A percentile compares a stretch with the other conserved stretches of the same genome.
Evolutionary conservation across 176 grass and related monocot genomes (phyloP).

Genomic region (Zizania latifolia): DNA sequence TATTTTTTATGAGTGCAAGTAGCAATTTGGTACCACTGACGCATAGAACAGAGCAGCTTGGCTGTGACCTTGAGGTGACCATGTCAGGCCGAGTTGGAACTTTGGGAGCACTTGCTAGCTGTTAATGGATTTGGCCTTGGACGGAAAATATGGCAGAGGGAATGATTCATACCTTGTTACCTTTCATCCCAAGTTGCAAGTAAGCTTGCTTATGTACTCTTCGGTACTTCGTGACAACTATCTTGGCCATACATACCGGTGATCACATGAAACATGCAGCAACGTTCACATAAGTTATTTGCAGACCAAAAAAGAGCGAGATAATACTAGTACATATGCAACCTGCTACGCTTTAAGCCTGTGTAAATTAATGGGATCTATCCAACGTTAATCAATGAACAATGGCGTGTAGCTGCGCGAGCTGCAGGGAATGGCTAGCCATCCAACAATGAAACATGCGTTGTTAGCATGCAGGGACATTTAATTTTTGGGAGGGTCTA

Average conservation of each 20-base stretch:
- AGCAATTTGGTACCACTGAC: background rate
- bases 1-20: background rate
- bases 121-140: background rate
- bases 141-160: background rate
- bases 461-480: background rate
- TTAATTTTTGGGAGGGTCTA: background rate
- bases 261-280: background rate
- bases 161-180: background rate
- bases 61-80: background rate
- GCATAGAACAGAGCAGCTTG: background rate
- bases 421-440: background rate
- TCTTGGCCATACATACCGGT: background rate
- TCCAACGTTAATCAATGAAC: background rate
- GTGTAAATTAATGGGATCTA: background rate
- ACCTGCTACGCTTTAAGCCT: background rate
- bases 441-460: background rate
- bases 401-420: background rate
- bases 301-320: too few relatives aligned
- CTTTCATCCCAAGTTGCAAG: background rate
- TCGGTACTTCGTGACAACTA: background rate
- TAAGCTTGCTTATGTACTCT: background rate
- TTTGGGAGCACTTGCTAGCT: background rate
- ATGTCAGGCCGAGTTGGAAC: background rate
- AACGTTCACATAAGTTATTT: background rate
- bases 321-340: background rate